phyloP scores from a whole-genome alignment of 345 rosid species.

The Corymbia maculata region DNA sequence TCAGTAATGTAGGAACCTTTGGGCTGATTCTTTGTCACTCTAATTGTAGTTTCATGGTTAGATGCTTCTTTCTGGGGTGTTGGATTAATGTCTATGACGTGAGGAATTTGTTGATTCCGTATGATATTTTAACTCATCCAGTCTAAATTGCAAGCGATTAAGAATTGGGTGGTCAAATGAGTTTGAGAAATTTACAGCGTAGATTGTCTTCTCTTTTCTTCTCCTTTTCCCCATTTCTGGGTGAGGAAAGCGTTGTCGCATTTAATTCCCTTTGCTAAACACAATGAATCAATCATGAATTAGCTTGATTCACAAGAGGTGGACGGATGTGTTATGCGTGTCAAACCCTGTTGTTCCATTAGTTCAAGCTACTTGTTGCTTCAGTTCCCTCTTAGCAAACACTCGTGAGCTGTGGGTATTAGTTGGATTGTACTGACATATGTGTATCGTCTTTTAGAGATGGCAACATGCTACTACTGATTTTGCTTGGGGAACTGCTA shows the following conservation, averaged over 20 bases:
- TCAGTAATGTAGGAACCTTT: not conserved
- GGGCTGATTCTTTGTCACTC: not conserved
- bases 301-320: not conserved
- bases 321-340: not conserved
- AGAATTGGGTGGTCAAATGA: not conserved
- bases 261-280: not conserved
- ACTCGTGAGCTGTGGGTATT: not conserved
- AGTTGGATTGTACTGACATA: not conserved
- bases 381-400: not conserved
- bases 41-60: not conserved
- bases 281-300: not conserved
- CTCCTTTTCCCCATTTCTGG: not conserved
- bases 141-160: not conserved
- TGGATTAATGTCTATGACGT: not conserved
- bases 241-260: not conserved
- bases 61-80: not conserved
- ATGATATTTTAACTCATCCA: not conserved
- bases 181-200: not conserved
- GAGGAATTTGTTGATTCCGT: not conserved
- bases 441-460: not conserved
- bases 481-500: not conserved
- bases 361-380: not conserved
- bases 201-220: not conserved
- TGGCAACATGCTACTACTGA: not conserved
- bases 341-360: not conserved